Percentiles rank a stretch among this genome's conserved stretches.
phyloP scores from a whole-genome alignment of 2,329 filamentous ascomycete genomes.

The Aspergillus sp. region DNA sequence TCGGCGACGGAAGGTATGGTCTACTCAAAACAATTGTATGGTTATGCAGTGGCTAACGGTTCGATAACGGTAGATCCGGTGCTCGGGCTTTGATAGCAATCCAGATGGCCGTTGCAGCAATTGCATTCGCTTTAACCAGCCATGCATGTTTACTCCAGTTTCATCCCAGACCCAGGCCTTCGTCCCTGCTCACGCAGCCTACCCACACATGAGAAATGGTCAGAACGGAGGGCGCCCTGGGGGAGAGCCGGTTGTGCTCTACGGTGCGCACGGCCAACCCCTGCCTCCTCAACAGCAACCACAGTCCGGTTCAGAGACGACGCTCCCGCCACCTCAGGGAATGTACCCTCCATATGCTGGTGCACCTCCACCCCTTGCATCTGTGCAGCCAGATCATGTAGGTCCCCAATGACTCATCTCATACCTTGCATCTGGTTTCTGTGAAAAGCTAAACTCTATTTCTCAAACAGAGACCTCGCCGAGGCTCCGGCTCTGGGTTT shows the following conservation, averaged over 20 bases:
- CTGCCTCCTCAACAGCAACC: conserved; percentile 46
- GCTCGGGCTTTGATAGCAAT: conserved; percentile 71
- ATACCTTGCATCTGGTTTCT: neutral
- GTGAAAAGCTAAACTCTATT: conserved; percentile 12
- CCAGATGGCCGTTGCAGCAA: conserved; percentile 72
- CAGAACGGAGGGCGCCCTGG: conserved; percentile 33
- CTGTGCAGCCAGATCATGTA: conserved; percentile 48
- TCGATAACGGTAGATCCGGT: conserved; percentile 60
- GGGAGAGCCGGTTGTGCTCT: conserved; percentile 42
- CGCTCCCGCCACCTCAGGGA: conserved; percentile 41
- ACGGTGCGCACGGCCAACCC: conserved; percentile 52
- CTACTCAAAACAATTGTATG: neutral
- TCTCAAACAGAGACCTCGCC: conserved; percentile 38
- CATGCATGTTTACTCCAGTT: conserved; percentile 75
- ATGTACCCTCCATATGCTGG: conserved; percentile 42
- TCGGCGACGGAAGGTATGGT: conserved; percentile 51
- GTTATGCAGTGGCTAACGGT: neutral
- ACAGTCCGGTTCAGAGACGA: conserved; percentile 31
- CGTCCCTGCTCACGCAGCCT: conserved; percentile 69
- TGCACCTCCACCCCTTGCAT: conserved; percentile 38
- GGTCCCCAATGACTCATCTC: conserved; percentile 32
- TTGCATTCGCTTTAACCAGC: conserved; percentile 71
- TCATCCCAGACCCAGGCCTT: conserved; percentile 73
- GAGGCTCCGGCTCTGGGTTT: conserved; percentile 45
- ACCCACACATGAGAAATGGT: conserved; percentile 51